phyloP scores from a whole-genome alignment of 2,329 filamentous ascomycete genomes.

The Magnaporthiopsis rhizophila region DNA sequence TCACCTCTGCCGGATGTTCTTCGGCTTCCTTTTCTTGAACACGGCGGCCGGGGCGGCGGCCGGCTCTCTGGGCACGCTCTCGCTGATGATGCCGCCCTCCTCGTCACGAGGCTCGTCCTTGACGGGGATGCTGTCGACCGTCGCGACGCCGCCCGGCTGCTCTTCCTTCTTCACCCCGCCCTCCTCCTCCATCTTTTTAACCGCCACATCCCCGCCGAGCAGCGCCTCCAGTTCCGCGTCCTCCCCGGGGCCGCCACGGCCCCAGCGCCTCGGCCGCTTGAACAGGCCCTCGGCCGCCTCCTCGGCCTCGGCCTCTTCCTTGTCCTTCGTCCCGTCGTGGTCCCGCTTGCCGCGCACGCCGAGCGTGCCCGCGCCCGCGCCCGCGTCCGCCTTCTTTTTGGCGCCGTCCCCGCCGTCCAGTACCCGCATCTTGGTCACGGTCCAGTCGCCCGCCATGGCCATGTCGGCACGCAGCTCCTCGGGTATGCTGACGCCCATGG shows the following conservation, averaged over 20 bases:
- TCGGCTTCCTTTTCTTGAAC: constrained; percentile 75
- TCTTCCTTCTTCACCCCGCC: constrained; percentile 12
- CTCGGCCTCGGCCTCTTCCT: constrained; percentile 54
- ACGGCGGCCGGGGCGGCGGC: constrained; percentile 41
- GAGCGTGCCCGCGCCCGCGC: constrained; percentile 38
- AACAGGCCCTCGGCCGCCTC: constrained; percentile 50
- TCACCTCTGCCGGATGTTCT: constrained; percentile 54
- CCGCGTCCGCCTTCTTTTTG: constrained; percentile 31
- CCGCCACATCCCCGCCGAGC: constrained; percentile 31
- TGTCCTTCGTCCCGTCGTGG: constrained; percentile 47
- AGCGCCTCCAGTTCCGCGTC: constrained; percentile 56
- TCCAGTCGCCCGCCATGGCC: constrained; percentile 87
- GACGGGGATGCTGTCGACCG: not conserved
- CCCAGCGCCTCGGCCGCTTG: constrained; percentile 51
- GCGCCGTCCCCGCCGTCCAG: constrained; percentile 33
- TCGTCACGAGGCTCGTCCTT: constrained; percentile 16
- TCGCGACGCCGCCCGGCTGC: not conserved
- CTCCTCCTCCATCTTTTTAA: constrained; percentile 23
- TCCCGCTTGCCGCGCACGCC: constrained; percentile 55
- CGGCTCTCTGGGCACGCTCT: constrained; percentile 21
- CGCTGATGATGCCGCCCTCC: constrained; percentile 12
- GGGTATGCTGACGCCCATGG: constrained; percentile 79
- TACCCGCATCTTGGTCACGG: constrained; percentile 57
- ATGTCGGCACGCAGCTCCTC: constrained; percentile 70
- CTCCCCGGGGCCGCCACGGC: constrained; percentile 35